Base-by-base conservation (phyloP, 257 asterid genomes). In the Fraxinus pennsylvanica region DNA sequence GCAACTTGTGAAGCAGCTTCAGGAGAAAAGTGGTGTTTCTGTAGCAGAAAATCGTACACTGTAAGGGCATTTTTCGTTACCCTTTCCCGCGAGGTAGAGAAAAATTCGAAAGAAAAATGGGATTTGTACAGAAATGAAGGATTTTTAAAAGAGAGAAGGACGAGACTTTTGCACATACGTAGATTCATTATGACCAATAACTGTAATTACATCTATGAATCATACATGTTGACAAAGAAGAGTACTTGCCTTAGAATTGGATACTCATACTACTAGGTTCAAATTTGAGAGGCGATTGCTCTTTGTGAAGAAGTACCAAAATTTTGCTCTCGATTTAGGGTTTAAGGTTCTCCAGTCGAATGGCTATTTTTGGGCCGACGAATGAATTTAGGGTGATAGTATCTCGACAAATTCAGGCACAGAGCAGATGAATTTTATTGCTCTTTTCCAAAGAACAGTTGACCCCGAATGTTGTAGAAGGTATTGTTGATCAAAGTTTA, bases 11-110 rank as follows among this genome's bases (percentile, higher is more conserved):
- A 50, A 30, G 82, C 86, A 2, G 67, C 29, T 79, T 75, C 69
- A 6, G 79, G 38, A 13, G 90, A 82, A 7, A 84, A 82, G 0
- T 69, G 6, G 76, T 86, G 77, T 71, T 78, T 80, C 0, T 52
- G 69, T 8, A 82, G 30, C 61, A 81, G 45, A 29, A 76, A 36
- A 21, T 79, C 83, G n/a, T 17, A 71, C 32, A 81, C 33, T 19
- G 12, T 6, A 32, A 13, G 19, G 1, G 33, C 33, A 5, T 3
- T 45, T 14, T 10, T 7, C 17, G 72, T 12, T 73, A 35, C 61
- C 17, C 14, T 69, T 38, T 15, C 1, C 3, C 4, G 61, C 13
- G 81, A 57, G 25, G 86, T 72, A 63, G 86, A 80, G 71, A 57
- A 82, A 6, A 61, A 69, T 63, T 74, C 9, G 38, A 22, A 41